Conservation (phyloP, 352 stramenopile species). For the Globisporangium iwayamae region DNA sequence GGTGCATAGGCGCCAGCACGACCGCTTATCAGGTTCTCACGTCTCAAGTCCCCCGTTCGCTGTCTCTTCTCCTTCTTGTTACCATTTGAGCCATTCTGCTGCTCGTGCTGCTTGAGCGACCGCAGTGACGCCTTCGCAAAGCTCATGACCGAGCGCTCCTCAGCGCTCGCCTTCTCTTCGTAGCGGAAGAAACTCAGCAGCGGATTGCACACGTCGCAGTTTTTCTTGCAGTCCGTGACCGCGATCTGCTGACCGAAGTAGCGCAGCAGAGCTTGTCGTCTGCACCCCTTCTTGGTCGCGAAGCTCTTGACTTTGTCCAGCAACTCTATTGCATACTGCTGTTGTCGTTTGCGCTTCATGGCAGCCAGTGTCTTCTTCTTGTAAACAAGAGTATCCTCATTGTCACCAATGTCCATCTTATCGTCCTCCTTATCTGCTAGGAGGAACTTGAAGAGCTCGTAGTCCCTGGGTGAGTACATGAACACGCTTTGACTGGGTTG, state of each 20-base stretch:
- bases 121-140: conserved; percentile 15
- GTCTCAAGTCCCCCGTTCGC: conserved; percentile 32
- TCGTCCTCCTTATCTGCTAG: conserved; percentile 26
- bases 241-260: conserved; percentile 55
- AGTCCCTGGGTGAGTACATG: conserved; percentile 63
- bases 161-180: conserved; percentile 26
- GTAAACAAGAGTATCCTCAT: not conserved
- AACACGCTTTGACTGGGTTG: conserved; percentile 80
- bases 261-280: conserved; percentile 46
- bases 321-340: conserved; percentile 27
- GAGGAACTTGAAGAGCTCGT: conserved; percentile 45
- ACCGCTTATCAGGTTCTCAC: conserved; percentile 39
- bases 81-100: not conserved
- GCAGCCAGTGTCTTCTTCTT: conserved; percentile 9
- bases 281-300: conserved; percentile 44
- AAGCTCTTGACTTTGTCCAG: conserved; percentile 39
- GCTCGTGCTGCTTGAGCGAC: not conserved
- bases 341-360: conserved; percentile 11
- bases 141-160: conserved; percentile 13
- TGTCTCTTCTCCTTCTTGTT: conserved; percentile 19
- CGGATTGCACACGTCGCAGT: conserved; percentile 60
- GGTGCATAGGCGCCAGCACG: conserved; percentile 44
- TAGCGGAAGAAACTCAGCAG: conserved; percentile 51
- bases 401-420: too few relatives aligned
- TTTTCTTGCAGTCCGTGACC: conserved; percentile 38